Percentiles rank a stretch among this genome's conserved stretches.
Evolutionary conservation across 1,284 basidiomycete species (phyloP).

Genomic region (Austropuccinia psidii): DNA sequence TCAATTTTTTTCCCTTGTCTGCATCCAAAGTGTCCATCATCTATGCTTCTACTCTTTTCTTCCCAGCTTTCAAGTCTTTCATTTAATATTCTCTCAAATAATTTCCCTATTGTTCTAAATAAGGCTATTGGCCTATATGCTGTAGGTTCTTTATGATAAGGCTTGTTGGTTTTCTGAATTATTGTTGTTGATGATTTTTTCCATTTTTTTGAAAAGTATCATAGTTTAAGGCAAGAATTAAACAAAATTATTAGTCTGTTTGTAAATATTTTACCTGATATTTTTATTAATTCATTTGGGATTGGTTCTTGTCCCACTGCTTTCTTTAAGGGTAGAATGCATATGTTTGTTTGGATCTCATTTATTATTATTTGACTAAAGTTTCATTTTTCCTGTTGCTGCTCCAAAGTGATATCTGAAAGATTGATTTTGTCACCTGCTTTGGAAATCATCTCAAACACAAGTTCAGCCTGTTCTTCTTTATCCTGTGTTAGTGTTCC

Average conservation of each 20-base stretch:
- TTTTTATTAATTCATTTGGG: neutral
- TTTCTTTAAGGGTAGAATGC: neutral
- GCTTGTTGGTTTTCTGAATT: neutral
- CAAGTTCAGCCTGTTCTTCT: no score
- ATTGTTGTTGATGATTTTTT: neutral
- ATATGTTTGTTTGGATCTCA: no score
- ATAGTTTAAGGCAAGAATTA: neutral
- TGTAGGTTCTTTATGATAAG: neutral
- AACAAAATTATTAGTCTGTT: neutral
- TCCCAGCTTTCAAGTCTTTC: neutral
- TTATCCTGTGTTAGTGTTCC: no score
- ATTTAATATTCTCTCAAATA: constrained; percentile 15
- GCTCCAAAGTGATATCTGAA: no score
- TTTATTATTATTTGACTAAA: neutral
- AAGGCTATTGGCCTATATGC: constrained; percentile 8
- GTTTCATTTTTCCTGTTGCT: no score
- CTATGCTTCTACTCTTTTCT: neutral
- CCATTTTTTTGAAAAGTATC: neutral
- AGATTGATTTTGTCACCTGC: no score
- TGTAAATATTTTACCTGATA: neutral
- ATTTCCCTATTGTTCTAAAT: neutral
- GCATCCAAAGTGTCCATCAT: neutral
- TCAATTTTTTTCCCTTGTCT: neutral
- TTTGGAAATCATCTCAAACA: no score
- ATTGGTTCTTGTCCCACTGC: neutral